Evolutionary conservation across 202 grass and related monocot species (phyloP).

Genomic region (Eragrostis tef): DNA sequence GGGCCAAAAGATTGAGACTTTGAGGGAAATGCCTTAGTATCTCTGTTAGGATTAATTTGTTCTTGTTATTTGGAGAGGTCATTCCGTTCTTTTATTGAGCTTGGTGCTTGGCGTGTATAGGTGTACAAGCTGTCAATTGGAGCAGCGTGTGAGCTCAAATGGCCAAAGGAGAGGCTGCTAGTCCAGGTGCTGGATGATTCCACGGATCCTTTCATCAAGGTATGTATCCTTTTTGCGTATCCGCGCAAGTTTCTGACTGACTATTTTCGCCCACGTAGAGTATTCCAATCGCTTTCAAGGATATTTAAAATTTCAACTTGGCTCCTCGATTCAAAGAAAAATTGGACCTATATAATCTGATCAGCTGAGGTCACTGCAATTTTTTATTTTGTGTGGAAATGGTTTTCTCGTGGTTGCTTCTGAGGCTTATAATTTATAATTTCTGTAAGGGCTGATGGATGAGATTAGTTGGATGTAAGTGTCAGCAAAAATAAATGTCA

Average conservation of each 20-base stretch:
- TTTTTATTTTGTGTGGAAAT: neutral
- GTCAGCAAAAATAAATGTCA: neutral
- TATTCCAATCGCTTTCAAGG: neutral
- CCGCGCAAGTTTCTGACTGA: neutral
- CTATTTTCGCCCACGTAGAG: neutral
- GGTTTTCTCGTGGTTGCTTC: neutral
- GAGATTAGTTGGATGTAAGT: neutral
- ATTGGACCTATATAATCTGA: neutral
- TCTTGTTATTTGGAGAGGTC: neutral
- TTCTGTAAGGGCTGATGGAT: neutral
- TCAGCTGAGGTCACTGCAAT: neutral
- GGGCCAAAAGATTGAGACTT: too few species aligned
- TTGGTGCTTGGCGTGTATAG: constrained; percentile 49
- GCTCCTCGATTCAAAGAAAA: neutral
- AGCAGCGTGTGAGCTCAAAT: constrained; percentile 78
- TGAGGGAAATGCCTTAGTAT: too few species aligned
- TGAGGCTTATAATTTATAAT: neutral
- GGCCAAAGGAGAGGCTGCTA: constrained; percentile 81
- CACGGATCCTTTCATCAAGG: constrained; percentile 81
- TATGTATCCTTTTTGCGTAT: constrained; percentile 38
- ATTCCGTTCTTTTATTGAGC: constrained; percentile 11
- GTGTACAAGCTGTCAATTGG: constrained; percentile 90
- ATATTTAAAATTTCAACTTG: neutral
- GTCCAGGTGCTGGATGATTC: constrained; percentile 96
- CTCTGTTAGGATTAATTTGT: too few species aligned